Percentiles rank a stretch among this genome's conserved stretches.
These are phyloP conservation scores for Geosmithia flava DNA, from an alignment of 2,329 filamentous ascomycete genomes.

Conservation along the genomic window DNA sequence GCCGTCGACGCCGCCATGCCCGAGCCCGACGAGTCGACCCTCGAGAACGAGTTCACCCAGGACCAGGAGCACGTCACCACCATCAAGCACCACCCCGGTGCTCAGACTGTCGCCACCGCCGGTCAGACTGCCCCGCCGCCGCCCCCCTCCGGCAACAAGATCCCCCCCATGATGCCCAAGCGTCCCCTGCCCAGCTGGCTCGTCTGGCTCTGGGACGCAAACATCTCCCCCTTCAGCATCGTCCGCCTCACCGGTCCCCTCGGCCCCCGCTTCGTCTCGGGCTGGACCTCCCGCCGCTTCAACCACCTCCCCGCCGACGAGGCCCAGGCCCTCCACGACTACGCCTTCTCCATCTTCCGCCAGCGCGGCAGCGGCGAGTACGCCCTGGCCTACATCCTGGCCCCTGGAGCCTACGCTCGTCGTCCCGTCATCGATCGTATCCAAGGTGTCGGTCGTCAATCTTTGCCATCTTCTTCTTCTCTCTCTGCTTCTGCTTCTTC, in stretches of 20 bases:
- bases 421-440: conserved; percentile 80
- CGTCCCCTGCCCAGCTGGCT: conserved; percentile 72
- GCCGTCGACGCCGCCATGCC: conserved; percentile 73
- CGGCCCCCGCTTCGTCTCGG: conserved; percentile 82
- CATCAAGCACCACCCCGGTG: conserved; percentile 10
- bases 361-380: conserved; percentile 91
- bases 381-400: conserved; percentile 81
- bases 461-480: no score
- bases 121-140: conserved; percentile 18
- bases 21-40: conserved; percentile 58
- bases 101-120: conserved; percentile 22
- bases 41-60: conserved; percentile 69
- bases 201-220: conserved; percentile 90
- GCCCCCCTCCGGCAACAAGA: conserved; percentile 5
- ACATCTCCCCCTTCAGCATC: conserved; percentile 87
- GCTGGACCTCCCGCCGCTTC: conserved; percentile 90
- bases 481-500: no score
- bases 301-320: conserved; percentile 74
- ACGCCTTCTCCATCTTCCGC: conserved; percentile 88
- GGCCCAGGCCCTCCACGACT: conserved; percentile 76
- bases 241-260: conserved; percentile 81
- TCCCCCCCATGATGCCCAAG: conserved; percentile 20
- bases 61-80: conserved; percentile 45
- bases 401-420: conserved; percentile 84
- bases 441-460: conserved; percentile 71